Evolutionary conservation across 2,329 filamentous ascomycete species (phyloP), one percentile per base, ranked within the genome.

Genomic region (Oidium heveae): DNA sequence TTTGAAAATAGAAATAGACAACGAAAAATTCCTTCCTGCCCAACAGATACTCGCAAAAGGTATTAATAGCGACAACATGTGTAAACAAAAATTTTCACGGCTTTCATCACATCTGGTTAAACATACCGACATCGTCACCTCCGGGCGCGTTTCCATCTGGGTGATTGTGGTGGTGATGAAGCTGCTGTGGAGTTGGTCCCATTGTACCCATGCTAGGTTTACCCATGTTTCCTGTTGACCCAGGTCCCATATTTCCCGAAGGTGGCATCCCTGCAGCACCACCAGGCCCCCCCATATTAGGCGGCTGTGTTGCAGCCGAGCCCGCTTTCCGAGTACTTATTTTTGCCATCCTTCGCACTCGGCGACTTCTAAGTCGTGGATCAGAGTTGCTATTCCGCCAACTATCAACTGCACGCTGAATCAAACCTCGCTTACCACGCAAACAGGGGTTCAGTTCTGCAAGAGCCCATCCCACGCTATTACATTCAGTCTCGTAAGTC

Each of bases 321-420:
- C 80, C 76, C 52, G 79, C 74, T 70, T 91, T 89, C 65, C 89
- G 80, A 64, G 78, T 88, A 70, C 82, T 91, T 70, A 95, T 86
- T 74, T 98, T 98, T 55, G 88, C 88, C 85, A 94, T 91, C 60
- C 91, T 80, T 60, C 91, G 80, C 56, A 98, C 91, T 62, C 91
- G 77, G 67, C 91, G 77, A 68, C 89, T 96, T 65, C 91, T 79
- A 64, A 96, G 72, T 61, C 88, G 77, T 52, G 86, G 86, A 63
- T 98, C 91, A 70, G 94, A 87, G 70, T 96, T 96, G 75, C 89
- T 96, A 72, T 98, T 98, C 58, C 91, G 78, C 91, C 91, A 96
- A 71, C 88, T 95, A 69, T 98, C 91, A 47, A 98, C 91, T 1
- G 91, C 91, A 59, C 91, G 78, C 71, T 98, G 91, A 61, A 98